These are phyloP conservation scores for Spathaspora boniae DNA, from an alignment of 805 yeast species.

Conservation along the genomic window DNA sequence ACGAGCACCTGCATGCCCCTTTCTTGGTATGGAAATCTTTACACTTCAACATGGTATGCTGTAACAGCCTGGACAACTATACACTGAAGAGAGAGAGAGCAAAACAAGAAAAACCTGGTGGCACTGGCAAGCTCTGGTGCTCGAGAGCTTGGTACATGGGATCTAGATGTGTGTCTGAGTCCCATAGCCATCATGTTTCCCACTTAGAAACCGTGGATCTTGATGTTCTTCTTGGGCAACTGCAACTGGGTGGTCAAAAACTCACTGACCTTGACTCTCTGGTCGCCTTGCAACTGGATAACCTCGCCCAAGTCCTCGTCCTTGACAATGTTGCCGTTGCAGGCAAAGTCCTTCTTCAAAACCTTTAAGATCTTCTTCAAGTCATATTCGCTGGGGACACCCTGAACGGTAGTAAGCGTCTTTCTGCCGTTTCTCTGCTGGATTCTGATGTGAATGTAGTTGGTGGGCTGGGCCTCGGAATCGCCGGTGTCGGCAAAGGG, in stretches of 20 bases:
- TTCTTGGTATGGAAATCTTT: too few relatives aligned
- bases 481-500: constrained; percentile 99
- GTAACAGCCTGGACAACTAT: background rate
- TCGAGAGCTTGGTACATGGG: too few relatives aligned
- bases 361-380: constrained; percentile 90
- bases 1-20: too few relatives aligned
- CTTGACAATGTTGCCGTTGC: constrained; percentile 97
- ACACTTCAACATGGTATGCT: too few relatives aligned
- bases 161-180: too few relatives aligned
- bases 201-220: constrained; percentile 91
- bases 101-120: background rate
- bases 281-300: constrained; percentile 98
- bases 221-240: constrained; percentile 92
- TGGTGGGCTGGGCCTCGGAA: constrained; percentile 94
- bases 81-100: background rate
- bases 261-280: constrained; percentile 93
- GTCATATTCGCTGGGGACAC: constrained; percentile 93
- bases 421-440: constrained; percentile 99
- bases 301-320: constrained; percentile 96
- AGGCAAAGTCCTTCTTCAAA: constrained; percentile 95
- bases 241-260: constrained; percentile 83
- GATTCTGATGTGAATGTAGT: constrained; percentile 96
- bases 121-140: constrained; percentile 1
- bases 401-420: constrained; percentile 97
- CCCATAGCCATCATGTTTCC: too few relatives aligned